phyloP scores from a whole-genome alignment of 2,329 filamentous ascomycete species.

The Phialophora verrucosa region DNA sequence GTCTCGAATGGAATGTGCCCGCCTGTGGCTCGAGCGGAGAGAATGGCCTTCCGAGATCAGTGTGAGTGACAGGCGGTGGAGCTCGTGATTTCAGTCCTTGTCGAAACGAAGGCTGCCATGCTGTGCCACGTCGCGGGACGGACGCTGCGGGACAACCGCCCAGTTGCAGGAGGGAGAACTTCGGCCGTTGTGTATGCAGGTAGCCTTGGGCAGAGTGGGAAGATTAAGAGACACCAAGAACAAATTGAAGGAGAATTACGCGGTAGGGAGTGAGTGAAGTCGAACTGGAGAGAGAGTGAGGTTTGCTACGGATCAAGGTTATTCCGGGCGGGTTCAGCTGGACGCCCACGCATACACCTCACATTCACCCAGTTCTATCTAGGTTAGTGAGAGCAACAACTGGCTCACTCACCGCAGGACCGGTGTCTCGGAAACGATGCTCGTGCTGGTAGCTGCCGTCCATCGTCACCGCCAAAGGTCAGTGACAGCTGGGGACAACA shows the following conservation, averaged over 20 bases:
- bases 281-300: slow-evolving; percentile 1
- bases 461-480: neutral
- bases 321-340: neutral
- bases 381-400: neutral
- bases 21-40: neutral
- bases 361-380: neutral
- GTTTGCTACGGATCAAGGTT: slow-evolving; percentile 1
- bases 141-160: slow-evolving; percentile 2
- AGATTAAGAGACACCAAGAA: neutral
- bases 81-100: slow-evolving; percentile 23
- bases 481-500: neutral
- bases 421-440: neutral
- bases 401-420: neutral
- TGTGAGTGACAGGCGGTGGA: slow-evolving; percentile 32
- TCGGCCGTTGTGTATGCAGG: slow-evolving; percentile 1
- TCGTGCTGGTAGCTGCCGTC: neutral
- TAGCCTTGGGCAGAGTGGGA: neutral
- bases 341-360: too few species aligned
- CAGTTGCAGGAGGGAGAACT: slow-evolving; percentile 6
- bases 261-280: neutral
- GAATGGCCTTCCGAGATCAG: neutral
- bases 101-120: slow-evolving; percentile 29
- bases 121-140: slow-evolving; percentile 18
- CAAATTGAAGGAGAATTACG: neutral
- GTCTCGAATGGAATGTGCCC: slow-evolving; percentile 15